Evolutionary conservation across 306 rosid species (phyloP), one percentile per base, ranked within the genome.

Genomic region (Gillenia trifoliata): DNA sequence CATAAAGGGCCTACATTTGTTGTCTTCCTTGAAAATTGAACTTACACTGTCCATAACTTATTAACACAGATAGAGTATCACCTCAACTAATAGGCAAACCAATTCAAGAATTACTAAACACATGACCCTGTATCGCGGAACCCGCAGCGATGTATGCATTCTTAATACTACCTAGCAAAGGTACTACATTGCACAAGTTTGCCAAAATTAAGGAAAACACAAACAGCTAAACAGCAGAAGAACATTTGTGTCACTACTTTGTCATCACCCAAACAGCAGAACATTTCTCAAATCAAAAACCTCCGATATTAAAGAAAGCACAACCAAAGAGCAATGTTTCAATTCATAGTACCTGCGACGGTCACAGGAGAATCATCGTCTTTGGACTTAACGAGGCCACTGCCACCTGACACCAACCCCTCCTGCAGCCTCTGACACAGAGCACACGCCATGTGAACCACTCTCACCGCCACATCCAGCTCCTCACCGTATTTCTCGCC

Each of bases 321-420:
- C 7, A 56, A 43, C 11, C 17, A 13, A 22, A 61, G 25, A 71
- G 28, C 8, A 13, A 26, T 15, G 36, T n/a, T 67, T 19, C 28
- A 63, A 59, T 38, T 43, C 65, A 25, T 65, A 77, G 71, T 86
- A 93, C 98, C 98, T 41, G 97, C 98, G 75, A 93, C 84, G 29
- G 98, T 93, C 28, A 93, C 97, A 29, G 89, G 98, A 80, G 98
- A 93, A 81, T 91, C 92, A 80, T 93, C 98, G n/a, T 89, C 97
- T 81, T 93, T 93, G 60, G 98, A 79, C 57, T 79, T 54, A 76
- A 93, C 89, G 26, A 78, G 85, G 50, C 76, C 84, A 64, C 59
- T 56, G 73, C 11, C 63, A n/a, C 70, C 66, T 1, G 81, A 77
- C 71, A 87, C 79, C 67, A 88, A 76, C 65, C 85, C 82, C 82